Conservation (phyloP, 805 yeast genomes). For the Priceomyces medius region DNA sequence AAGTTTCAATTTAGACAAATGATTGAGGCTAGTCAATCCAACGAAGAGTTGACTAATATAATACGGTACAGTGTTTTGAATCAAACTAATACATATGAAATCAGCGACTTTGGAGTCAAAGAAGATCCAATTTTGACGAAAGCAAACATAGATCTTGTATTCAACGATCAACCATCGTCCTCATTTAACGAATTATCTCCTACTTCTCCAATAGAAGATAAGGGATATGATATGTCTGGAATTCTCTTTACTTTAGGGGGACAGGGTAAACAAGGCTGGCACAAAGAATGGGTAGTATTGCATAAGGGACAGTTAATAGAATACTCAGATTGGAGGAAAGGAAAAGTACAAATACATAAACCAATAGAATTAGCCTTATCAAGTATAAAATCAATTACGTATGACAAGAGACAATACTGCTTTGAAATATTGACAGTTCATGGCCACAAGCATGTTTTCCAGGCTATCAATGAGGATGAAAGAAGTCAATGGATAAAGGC, state of each 20-base stretch:
- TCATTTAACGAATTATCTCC: constrained; percentile 7
- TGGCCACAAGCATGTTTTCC: constrained; percentile 67
- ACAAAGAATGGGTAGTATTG: constrained; percentile 81
- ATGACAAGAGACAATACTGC: constrained; percentile 55
- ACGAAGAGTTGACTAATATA: constrained; percentile 38
- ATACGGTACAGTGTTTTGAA: constrained; percentile 28
- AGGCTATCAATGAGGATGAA: constrained; percentile 69
- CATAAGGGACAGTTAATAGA: constrained; percentile 67
- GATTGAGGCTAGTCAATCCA: constrained; percentile 39
- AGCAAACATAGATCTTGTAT: constrained; percentile 30
- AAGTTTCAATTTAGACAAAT: constrained; percentile 39
- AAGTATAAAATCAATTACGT: constrained; percentile 49
- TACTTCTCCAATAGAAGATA: constrained; percentile 16
- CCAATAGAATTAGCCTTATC: constrained; percentile 75
- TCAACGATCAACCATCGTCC: constrained; percentile 14
- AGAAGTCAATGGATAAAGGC: constrained; percentile 66
- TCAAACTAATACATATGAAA: not conserved
- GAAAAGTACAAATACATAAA: constrained; percentile 55
- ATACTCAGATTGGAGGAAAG: constrained; percentile 78
- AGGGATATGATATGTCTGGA: constrained; percentile 41
- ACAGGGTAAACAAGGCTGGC: constrained; percentile 73
- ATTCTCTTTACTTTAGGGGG: constrained; percentile 59
- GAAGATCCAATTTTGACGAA: constrained; percentile 20
- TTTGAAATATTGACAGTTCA: constrained; percentile 74
- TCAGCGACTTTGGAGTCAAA: not conserved